Conservation (phyloP, 1,139 yeast species). For the Diutina pseudorugosa region DNA sequence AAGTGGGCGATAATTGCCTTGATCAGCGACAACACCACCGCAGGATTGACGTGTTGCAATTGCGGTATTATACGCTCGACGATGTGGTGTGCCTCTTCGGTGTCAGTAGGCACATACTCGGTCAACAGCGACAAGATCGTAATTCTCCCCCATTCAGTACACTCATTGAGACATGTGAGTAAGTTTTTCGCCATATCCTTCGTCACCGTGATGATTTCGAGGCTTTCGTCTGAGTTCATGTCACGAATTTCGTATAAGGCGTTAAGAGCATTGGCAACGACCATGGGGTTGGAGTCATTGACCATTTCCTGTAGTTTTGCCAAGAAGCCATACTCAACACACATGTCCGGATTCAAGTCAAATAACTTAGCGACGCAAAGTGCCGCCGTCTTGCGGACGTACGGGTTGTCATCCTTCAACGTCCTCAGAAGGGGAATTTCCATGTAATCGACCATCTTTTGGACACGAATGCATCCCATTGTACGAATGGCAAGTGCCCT, state of each 20-base stretch:
- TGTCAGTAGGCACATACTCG: constrained; percentile 46
- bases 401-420: constrained; percentile 85
- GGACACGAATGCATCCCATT: constrained; percentile 96
- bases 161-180: constrained; percentile 79
- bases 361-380: constrained; percentile 93
- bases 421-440: constrained; percentile 82
- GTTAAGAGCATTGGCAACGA: constrained; percentile 84
- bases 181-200: constrained; percentile 46
- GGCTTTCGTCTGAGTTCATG: constrained; percentile 38
- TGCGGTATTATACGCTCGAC: constrained; percentile 91
- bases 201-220: constrained; percentile 27
- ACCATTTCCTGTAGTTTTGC: constrained; percentile 57
- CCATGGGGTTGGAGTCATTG: constrained; percentile 91
- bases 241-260: constrained; percentile 77
- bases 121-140: constrained; percentile 75
- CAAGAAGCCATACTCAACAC: constrained; percentile 80
- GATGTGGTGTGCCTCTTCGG: constrained; percentile 69
- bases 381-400: constrained; percentile 95
- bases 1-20: constrained; percentile 71
- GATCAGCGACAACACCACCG: constrained; percentile 82
- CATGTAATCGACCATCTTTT: constrained; percentile 89
- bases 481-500: constrained; percentile 95
- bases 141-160: constrained; percentile 98
- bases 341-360: constrained; percentile 70
- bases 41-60: constrained; percentile 93